Percentiles rank a stretch among this genome's conserved stretches.
These are phyloP conservation scores for Saussurea involucrata DNA, from an alignment of 129 eudicot species.

Conservation along the genomic window DNA sequence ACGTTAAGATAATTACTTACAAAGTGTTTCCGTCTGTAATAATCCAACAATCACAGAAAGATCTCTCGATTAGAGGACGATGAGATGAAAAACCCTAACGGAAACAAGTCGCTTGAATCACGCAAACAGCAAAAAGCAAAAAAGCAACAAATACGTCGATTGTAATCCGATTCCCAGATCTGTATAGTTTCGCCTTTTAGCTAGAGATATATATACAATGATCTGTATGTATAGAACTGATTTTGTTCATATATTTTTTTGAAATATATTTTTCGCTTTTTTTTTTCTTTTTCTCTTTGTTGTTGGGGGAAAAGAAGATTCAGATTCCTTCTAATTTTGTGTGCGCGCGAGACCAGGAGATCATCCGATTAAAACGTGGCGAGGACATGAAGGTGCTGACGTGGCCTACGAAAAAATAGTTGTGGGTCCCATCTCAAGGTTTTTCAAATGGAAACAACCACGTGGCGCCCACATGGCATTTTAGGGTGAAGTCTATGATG, in stretches of 20 bases:
- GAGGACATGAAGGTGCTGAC: conserved; percentile 14
- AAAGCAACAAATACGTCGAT: conserved; percentile 13
- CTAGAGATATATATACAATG: conserved; percentile 12
- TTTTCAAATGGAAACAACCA: background rate
- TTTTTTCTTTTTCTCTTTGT: background rate
- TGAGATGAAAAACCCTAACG: conserved; percentile 33
- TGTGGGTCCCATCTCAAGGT: conserved; percentile 1
- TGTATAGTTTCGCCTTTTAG: conserved; percentile 15
- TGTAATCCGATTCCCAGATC: conserved; percentile 23
- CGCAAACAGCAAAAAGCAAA: conserved; percentile 24
- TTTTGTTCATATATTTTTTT: background rate
- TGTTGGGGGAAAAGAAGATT: conserved; percentile 25
- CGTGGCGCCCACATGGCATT: conserved; percentile 19
- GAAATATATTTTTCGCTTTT: background rate
- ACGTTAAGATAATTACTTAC: conserved; percentile 24
- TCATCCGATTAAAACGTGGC: conserved; percentile 10
- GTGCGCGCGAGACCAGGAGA: conserved; percentile 30
- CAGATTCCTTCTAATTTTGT: conserved; percentile 40
- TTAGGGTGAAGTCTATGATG: background rate
- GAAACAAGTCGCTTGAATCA: conserved; percentile 11
- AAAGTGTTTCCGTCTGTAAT: conserved; percentile 6
- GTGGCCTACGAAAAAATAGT: background rate
- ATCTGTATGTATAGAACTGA: conserved; percentile 18
- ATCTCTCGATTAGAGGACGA: conserved; percentile 19
- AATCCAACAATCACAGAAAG: background rate